Base-by-base conservation (phyloP, 1,139 yeast genomes). In the Yamadazyma sp. region DNA sequence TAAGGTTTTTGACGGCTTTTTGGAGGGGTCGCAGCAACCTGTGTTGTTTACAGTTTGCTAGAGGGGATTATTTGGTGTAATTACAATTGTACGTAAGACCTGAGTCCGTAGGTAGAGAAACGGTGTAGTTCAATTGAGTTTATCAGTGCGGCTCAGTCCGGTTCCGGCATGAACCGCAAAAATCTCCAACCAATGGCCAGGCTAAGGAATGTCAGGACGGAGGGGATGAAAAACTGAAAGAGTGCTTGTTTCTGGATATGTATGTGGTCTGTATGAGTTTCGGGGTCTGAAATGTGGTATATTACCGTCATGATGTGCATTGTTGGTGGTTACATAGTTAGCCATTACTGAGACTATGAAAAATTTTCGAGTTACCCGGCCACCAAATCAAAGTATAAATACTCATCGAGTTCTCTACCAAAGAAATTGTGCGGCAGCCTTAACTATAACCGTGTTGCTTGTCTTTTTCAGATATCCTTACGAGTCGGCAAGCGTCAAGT, bases 401-500 rank as follows among this genome's bases (percentile, higher is more conserved):
- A 23, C 32, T 28, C 37, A 34, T 34, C 37, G 21, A 15, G 17
- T 28, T 45, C 12, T 12, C 20, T n/a, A 9, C 10, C 35, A 32
- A 33, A 33, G 34, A 30, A 34, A 57, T 64, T 57, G 75, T 71
- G 77, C 77, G 77, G 77, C 75, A 69, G 73, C 76, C 77, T 67
- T 70, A 67, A 65, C 76, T 69, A 62, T 61, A 59, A 66, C 76
- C 76, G 77, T 71, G 77, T 71, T 70, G 76, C 75, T 70, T 70
- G 76, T 70, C 76, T 64, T 64, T 67, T 48, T 46, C 64, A 60
- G 65, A 56, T 54, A 62, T 64, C 64, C 73, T 69, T 43, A 70
- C 76, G 75, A 70, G 70, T 64, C 60, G 75, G 75, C 75, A 70
- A 70, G 76, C 74, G 76, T 71, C 77, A 70, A 67, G 77, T 69